Evolutionary conservation across 176 grass and related monocot genomes (phyloP).

Genomic region (Poa annua): DNA sequence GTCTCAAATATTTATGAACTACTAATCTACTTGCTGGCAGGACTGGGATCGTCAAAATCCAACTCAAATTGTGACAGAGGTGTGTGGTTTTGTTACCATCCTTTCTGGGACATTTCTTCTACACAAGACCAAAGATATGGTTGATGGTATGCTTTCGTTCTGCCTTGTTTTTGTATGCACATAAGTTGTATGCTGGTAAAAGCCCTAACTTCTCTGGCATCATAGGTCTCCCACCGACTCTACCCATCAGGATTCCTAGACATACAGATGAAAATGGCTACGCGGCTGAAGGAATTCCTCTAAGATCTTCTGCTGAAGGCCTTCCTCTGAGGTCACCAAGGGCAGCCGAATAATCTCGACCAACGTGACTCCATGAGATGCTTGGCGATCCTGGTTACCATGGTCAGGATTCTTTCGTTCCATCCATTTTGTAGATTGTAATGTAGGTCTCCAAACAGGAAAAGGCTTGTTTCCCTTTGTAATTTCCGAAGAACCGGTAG

Average conservation of each 20-base stretch:
- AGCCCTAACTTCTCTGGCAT: conserved; percentile 16
- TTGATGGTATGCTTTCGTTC: conserved; percentile 59
- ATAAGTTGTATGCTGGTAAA: not conserved
- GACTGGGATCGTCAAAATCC: conserved; percentile 98
- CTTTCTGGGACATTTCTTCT: conserved; percentile 98
- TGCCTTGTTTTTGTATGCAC: not conserved
- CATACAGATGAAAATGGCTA: conserved; percentile 66
- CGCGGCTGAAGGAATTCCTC: conserved; percentile 74
- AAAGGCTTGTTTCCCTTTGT: conserved; percentile 47
- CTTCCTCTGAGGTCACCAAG: conserved; percentile 81
- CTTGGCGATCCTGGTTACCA: not conserved
- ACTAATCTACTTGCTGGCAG: conserved; percentile 49
- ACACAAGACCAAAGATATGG: conserved; percentile 98
- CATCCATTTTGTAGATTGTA: conserved; percentile 60
- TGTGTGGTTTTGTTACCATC: conserved; percentile 94
- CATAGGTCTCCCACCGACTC: conserved; percentile 57
- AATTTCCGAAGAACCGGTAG: conserved; percentile 53
- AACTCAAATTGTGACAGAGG: conserved; percentile 96
- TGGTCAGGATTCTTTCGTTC: conserved; percentile 53
- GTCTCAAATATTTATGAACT: not conserved
- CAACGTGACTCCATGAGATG: conserved; percentile 29
- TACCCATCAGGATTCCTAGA: conserved; percentile 63
- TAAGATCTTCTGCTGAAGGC: conserved; percentile 72
- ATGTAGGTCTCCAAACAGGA: conserved; percentile 49
- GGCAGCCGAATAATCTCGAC: conserved; percentile 54